Percentiles rank a stretch among this genome's conserved stretches.
These are phyloP conservation scores for Areca catechu DNA, from an alignment of 176 grass and related monocot species.

Conservation along the genomic window DNA sequence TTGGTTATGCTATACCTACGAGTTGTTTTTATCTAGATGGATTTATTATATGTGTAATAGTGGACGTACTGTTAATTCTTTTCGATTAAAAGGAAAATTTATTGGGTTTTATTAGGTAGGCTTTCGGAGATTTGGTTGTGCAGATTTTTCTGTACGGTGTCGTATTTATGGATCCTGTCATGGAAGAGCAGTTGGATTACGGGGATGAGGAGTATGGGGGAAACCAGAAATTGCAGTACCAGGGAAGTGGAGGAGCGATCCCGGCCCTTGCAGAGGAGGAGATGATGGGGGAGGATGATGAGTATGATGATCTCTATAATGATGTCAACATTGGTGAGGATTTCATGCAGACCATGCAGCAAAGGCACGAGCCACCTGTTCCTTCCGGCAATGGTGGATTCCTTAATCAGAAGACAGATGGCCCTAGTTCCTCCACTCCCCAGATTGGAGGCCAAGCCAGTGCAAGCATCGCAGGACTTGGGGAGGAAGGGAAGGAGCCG, in stretches of 20 bases:
- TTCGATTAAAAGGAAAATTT: too few species aligned
- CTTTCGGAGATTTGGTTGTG: too few species aligned
- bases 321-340: conserved; percentile 17
- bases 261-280: conserved; percentile 14
- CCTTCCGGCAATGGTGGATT: too few species aligned
- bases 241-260: conserved; percentile 9
- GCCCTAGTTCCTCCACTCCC: too few species aligned
- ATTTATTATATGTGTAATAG: too few species aligned
- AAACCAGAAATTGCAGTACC: conserved; percentile 1
- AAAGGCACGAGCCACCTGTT: too few species aligned
- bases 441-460: background rate
- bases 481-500: background rate
- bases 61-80: too few species aligned
- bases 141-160: too few species aligned
- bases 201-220: conserved; percentile 4
- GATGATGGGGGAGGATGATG: conserved; percentile 18
- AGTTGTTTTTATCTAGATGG: too few species aligned
- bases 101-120: too few species aligned
- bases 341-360: conserved; percentile 4
- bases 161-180: background rate
- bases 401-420: too few species aligned
- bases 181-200: conserved; percentile 10
- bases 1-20: too few species aligned
- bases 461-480: background rate
- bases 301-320: conserved; percentile 13